Base-by-base conservation (phyloP, 495 filamentous ascomycete genomes). In the Penicillium odoratum region DNA sequence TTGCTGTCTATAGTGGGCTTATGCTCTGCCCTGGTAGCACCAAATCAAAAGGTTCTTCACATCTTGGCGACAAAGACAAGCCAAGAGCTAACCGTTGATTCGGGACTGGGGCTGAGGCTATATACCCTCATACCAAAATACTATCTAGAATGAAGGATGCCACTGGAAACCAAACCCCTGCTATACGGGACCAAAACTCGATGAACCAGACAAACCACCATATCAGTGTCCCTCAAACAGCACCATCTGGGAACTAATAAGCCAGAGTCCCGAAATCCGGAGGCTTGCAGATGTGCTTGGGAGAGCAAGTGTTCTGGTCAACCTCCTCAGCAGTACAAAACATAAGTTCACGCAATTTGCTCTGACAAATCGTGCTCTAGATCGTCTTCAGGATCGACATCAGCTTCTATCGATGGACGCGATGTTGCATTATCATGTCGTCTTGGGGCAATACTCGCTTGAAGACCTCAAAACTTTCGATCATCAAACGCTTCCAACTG, bases 281-380 rank as follows among this genome's bases (percentile, higher is more conserved):
- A 89, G 84, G 68, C 84, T 96, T 43, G 85, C 87, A 21, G 78
- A 85, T 59, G 77, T 94, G 33, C 79, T 96, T 70, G 80, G 87
- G 53, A 78, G 89, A 55, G 83, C 87, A 69, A 73, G 81, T 6
- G 85, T 93, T 28, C 75, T 97, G 16, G 84, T 91, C 36, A 63
- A 84, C 18, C 65, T 83, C 15, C 83, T 97, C 45, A 88, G 93
- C 63, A 79, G 83, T 60, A 91, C 85, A 6, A 64, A 78, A 25
- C 71, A 79, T 16, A 92, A 94, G 64, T 80, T 86, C 65, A 96
- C 92, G 4, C 68, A 92, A 58, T 94, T 97, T 62, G 87, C 89
- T 21, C 91, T 92, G 3, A 85, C 83, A 4, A 86, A 96, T 70
- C 71, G 73, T 34, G 91, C 89, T 28, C 89, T 94, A 55, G 81